These are phyloP conservation scores for Silene noctiflora DNA, from an alignment of 179 eudicot species.

Conservation along the genomic window DNA sequence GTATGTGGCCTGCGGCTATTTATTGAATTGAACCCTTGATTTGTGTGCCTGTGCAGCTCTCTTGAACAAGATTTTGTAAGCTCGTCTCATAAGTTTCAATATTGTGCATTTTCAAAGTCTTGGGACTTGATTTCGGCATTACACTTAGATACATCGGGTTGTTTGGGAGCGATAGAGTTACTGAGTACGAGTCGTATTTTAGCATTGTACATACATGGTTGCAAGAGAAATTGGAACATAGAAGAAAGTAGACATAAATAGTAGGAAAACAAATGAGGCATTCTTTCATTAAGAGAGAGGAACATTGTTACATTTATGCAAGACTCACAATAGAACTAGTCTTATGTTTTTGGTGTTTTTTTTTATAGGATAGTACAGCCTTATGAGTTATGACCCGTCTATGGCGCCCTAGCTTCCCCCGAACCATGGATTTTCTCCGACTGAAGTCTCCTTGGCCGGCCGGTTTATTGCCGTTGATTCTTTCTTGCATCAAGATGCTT, in stretches of 20 bases:
- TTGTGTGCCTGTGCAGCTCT: conserved; percentile 1
- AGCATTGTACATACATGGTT: not conserved
- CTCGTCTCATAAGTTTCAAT: too few species aligned
- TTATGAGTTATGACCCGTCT: conserved; percentile 16
- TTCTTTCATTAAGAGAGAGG: conserved; percentile 27
- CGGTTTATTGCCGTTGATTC: conserved; percentile 25
- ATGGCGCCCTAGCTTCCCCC: conserved; percentile 17
- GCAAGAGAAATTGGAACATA: not conserved
- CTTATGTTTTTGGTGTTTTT: conserved; percentile 14
- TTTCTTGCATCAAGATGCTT: conserved; percentile 22
- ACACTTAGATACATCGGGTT: not conserved
- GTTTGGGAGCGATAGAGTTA: not conserved
- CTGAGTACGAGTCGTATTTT: too few species aligned
- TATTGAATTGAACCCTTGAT: conserved; percentile 1
- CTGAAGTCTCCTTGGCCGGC: conserved; percentile 24
- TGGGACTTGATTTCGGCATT: too few species aligned
- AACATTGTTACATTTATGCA: conserved; percentile 25
- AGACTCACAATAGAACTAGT: conserved; percentile 22
- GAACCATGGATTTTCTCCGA: conserved; percentile 20
- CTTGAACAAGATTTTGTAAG: not conserved
- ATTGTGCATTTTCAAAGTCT: too few species aligned
- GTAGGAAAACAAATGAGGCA: conserved; percentile 20
- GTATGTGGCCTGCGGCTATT: not conserved
- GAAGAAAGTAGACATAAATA: not conserved
- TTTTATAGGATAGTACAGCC: conserved; percentile 16